These are phyloP conservation scores for Penicillium robsamsonii DNA, from an alignment of 495 filamentous ascomycete genomes.

Conservation along the genomic window DNA sequence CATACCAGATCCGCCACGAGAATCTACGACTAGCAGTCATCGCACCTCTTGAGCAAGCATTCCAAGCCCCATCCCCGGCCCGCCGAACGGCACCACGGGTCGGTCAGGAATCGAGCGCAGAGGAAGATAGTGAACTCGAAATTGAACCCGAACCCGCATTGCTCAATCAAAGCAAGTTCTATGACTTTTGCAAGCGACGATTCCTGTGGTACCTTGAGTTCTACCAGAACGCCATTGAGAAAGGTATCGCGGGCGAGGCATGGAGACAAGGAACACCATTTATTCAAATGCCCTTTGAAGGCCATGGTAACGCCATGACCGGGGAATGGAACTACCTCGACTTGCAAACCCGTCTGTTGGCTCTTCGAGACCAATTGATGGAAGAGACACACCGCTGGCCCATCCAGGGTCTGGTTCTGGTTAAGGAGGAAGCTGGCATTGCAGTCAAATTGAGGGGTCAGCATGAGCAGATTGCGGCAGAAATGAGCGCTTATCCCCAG, in stretches of 20 bases:
- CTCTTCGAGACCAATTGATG: constrained; percentile 65
- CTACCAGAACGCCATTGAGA: constrained; percentile 69
- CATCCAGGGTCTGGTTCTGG: constrained; percentile 59
- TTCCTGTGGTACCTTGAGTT: constrained; percentile 96
- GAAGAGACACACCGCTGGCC: constrained; percentile 73
- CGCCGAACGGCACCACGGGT: background rate
- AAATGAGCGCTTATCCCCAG: constrained; percentile 64
- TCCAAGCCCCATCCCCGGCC: constrained; percentile 51
- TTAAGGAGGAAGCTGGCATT: constrained; percentile 66
- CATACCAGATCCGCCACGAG: constrained; percentile 80
- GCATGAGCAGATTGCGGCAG: constrained; percentile 76
- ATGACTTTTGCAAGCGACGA: constrained; percentile 83
- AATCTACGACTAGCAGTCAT: constrained; percentile 84
- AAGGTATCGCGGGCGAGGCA: constrained; percentile 45
- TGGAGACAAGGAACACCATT: constrained; percentile 62
- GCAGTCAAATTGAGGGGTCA: constrained; percentile 80
- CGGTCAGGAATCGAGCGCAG: constrained; percentile 12
- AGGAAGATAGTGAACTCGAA: constrained; percentile 53
- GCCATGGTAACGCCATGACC: constrained; percentile 74
- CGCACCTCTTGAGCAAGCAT: constrained; percentile 74
- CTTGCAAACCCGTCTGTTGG: constrained; percentile 63
- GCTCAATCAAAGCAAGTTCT: constrained; percentile 64
- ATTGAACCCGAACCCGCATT: constrained; percentile 39
- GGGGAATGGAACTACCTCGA: constrained; percentile 82
- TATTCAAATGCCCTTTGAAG: constrained; percentile 81